Evolutionary conservation across 495 filamentous ascomycete genomes (phyloP).

Genomic region (Bombardia bombarda): DNA sequence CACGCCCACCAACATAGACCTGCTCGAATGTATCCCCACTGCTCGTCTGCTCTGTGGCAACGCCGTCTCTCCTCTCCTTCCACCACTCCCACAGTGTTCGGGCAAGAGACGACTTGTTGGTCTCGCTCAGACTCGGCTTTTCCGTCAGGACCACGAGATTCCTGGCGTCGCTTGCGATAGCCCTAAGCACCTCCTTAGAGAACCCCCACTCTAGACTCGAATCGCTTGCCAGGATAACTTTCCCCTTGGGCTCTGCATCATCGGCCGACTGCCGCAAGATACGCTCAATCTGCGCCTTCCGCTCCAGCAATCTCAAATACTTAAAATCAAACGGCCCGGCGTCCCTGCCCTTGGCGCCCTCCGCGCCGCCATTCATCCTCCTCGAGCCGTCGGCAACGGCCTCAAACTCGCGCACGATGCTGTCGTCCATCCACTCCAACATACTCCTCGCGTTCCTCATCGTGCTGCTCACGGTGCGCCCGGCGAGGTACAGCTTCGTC

Average conservation of each 20-base stretch:
- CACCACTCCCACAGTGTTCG: slow-evolving; percentile 65
- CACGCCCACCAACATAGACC: slow-evolving; percentile 55
- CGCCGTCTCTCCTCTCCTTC: slow-evolving; percentile 54
- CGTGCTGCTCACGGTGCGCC: slow-evolving; percentile 68
- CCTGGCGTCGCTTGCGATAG: slow-evolving; percentile 61
- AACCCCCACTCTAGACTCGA: slow-evolving; percentile 91
- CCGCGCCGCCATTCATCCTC: slow-evolving; percentile 35
- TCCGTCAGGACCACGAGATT: slow-evolving; percentile 87
- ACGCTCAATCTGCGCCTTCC: slow-evolving; percentile 62
- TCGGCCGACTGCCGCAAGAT: slow-evolving; percentile 35
- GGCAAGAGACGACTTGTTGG: slow-evolving; percentile 38
- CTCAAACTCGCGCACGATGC: slow-evolving; percentile 85
- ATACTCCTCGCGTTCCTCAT: slow-evolving; percentile 88
- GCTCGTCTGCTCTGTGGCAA: slow-evolving; percentile 48
- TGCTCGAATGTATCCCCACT: slow-evolving; percentile 57
- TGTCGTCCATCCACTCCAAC: slow-evolving; percentile 99
- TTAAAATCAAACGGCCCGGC: slow-evolving; percentile 84
- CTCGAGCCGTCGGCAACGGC: slow-evolving; percentile 50
- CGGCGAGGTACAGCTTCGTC: slow-evolving; percentile 73
- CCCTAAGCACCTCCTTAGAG: slow-evolving; percentile 72
- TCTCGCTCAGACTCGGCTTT: slow-evolving; percentile 32
- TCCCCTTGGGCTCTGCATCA: slow-evolving; percentile 36
- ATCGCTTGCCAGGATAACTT: slow-evolving; percentile 88
- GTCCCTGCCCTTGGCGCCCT: slow-evolving; percentile 31
- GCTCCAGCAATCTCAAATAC: slow-evolving; percentile 72